A percentile compares a stretch with the other conserved stretches of the same genome.
Evolutionary conservation across 352 stramenopile genomes (phyloP).

Genomic region (Pythium sukuiense): DNA sequence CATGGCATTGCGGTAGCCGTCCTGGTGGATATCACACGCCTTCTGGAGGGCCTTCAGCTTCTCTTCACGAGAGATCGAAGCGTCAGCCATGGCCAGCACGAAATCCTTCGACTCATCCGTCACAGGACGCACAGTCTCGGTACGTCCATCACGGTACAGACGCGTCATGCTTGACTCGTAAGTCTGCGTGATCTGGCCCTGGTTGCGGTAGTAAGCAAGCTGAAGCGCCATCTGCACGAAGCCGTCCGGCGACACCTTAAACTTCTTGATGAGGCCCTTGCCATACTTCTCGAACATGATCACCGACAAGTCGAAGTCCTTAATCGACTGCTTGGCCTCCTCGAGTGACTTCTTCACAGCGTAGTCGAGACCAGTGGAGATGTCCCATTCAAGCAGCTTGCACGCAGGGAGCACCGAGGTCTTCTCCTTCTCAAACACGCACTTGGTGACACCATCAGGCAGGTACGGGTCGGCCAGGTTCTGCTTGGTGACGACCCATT

Average conservation of each 20-base stretch:
- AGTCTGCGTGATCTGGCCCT: conserved; percentile 92
- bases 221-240: conserved; percentile 97
- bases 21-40: conserved; percentile 89
- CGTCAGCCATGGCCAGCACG: conserved; percentile 82
- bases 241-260: conserved; percentile 93
- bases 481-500: conserved; percentile 70
- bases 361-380: conserved; percentile 48
- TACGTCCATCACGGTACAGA: conserved; percentile 95
- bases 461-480: conserved; percentile 59
- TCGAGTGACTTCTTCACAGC: conserved; percentile 55
- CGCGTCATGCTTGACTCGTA: conserved; percentile 98
- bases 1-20: conserved; percentile 91
- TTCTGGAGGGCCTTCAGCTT: conserved; percentile 85
- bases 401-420: conserved; percentile 48
- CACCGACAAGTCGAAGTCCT: conserved; percentile 90
- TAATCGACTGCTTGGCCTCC: conserved; percentile 64
- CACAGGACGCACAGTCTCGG: conserved; percentile 91
- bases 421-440: conserved; percentile 46
- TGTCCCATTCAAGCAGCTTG: conserved; percentile 62
- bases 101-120: conserved; percentile 91
- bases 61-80: conserved; percentile 65
- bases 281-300: conserved; percentile 89
- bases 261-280: conserved; percentile 89
- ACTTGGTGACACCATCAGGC: conserved; percentile 43
- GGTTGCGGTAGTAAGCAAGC: conserved; percentile 93